Conservation (phyloP, 257 asterid genomes). For the Handroanthus guayacan region DNA sequence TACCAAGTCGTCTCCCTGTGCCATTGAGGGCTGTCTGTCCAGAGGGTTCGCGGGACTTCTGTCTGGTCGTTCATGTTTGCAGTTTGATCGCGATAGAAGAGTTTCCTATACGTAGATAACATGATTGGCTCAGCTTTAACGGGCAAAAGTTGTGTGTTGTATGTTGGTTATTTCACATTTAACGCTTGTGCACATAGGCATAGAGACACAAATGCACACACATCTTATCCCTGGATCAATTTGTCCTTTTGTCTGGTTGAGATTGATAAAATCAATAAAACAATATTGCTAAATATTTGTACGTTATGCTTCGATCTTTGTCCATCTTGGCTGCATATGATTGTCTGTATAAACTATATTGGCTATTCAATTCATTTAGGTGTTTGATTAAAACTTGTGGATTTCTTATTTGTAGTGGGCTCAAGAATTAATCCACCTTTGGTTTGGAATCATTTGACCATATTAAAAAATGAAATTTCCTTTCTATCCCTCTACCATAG, state of each 20-base stretch:
- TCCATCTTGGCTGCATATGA: too few species aligned
- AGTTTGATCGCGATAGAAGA: slow-evolving; percentile 51
- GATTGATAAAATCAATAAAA: slow-evolving; percentile 27
- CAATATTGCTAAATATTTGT: background rate
- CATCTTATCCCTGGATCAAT: slow-evolving; percentile 11
- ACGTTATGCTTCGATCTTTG: background rate
- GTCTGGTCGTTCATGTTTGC: slow-evolving; percentile 62
- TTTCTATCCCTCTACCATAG: too few species aligned
- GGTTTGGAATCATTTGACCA: too few species aligned
- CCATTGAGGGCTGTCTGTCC: slow-evolving; percentile 83
- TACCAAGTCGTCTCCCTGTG: slow-evolving; percentile 60
- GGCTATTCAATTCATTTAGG: too few species aligned
- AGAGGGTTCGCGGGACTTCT: slow-evolving; percentile 82
- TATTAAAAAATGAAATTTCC: too few species aligned
- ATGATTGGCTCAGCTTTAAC: background rate
- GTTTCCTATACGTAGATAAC: slow-evolving; percentile 50
- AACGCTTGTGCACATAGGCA: background rate
- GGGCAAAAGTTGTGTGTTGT: background rate
- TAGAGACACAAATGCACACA: background rate
- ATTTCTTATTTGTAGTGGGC: too few species aligned
- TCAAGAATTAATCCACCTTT: too few species aligned
- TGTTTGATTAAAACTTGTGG: too few species aligned
- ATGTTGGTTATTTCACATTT: background rate
- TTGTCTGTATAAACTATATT: too few species aligned
- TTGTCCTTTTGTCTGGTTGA: slow-evolving; percentile 19